These are phyloP conservation scores for Bigelowiella natans DNA, from an alignment of 78 protist species.

Conservation along the genomic window DNA sequence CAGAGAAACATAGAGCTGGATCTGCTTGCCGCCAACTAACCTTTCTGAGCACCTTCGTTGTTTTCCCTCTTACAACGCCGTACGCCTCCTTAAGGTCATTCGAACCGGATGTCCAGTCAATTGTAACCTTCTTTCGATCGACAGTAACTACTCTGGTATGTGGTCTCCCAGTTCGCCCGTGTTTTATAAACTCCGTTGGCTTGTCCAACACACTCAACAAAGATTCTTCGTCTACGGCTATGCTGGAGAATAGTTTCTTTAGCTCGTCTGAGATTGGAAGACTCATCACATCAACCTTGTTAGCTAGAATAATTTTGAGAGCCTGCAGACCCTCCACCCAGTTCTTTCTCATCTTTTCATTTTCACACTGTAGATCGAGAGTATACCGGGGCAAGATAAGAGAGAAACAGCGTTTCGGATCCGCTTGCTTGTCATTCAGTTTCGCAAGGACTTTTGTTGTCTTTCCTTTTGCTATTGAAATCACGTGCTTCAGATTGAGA, in stretches of 20 bases:
- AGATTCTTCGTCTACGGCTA: background rate
- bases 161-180: background rate
- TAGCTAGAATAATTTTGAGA: background rate
- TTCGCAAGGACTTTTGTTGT: background rate
- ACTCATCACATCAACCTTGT: background rate
- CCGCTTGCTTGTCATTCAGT: background rate
- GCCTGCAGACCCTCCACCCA: background rate
- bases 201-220: background rate
- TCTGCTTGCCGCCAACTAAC: background rate
- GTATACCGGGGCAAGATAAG: background rate
- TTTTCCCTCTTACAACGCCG: background rate
- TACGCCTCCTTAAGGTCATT: background rate
- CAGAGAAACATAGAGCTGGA: background rate
- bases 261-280: background rate
- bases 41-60: background rate
- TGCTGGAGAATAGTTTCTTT: background rate
- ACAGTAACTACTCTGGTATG: background rate
- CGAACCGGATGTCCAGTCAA: background rate
- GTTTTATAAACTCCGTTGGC: background rate
- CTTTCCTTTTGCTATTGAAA: background rate
- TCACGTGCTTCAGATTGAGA: background rate
- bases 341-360: background rate
- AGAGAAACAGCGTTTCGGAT: background rate
- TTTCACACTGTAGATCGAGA: background rate
- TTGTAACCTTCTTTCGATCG: background rate